Evolutionary conservation across 148 eudicot genomes (phyloP), one percentile per base, ranked within the genome.

Genomic region (Cornus kousa): DNA sequence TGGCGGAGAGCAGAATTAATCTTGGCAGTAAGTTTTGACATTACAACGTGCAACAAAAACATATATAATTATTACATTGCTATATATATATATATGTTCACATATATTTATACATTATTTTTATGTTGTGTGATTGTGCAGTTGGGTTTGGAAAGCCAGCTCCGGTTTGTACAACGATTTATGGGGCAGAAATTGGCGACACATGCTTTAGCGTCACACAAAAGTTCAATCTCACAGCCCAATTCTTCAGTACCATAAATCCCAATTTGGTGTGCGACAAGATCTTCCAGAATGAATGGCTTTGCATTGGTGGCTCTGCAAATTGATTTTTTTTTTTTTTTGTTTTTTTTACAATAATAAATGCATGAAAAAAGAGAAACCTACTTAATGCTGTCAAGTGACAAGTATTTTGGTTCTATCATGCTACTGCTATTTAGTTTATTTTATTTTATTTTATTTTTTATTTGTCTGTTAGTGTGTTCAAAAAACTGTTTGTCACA

Each of bases 181-280:
- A 77, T 37, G 79, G 79, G 7, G 72, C 79, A 77, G 11, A 77
- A 24, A 20, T 20, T 20, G 79, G 73, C 5, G 79, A 77, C 32
- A 67, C 79, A 77, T 77, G 79, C 59, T 77, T 77, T 46, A 77
- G 72, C 72, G 46, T 77, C 23, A 68, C 64, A 4, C 12, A 77
- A 59, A n/a, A 37, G 13, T 77, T 77, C 46, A 43, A 50, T 3
- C 40, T 77, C 43, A 77, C 79, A 5, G 17, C 66, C 5, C 14
- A 28, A 2, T 24, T 19, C 73, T 77, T 77, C 73, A 77, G 43
- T 14, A 0, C 73, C n/a, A 43, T 77, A 14, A 77, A 77, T 31
- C 79, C 79, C 14, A 77, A 77, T 68, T 62, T 77, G 6, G 48
- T 67, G 17, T 77, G 79, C 50, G 65, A 68, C 64, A 77, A 68